Evolutionary conservation across 2,329 filamentous ascomycete genomes (phyloP), one percentile per base, ranked within the genome.

Genomic region (Colletotrichum aenigma): DNA sequence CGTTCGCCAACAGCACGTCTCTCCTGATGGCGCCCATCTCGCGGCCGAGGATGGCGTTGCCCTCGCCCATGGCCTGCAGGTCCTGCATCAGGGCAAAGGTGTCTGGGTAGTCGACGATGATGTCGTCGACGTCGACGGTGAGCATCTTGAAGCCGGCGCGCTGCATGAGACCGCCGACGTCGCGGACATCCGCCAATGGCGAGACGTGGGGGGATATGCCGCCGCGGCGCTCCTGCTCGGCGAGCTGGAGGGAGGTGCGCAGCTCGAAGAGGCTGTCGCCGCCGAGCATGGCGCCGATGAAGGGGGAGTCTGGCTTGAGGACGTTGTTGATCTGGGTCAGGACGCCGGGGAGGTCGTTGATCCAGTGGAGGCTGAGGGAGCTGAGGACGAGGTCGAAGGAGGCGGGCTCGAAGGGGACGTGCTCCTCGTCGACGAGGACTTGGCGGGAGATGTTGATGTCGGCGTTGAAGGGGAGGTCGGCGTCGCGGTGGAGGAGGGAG

Each of bases 41-140:
- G 62, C 96, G 90, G n/a, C 94, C 92, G 52, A 98, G 82, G 28
- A 98, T 93, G 3, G 96, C 96, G 83, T 98, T 99, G 75, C 91
- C 93, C 87, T 99, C 97, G 12, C 96, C 97, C 97, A 99, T 99
- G 28, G 95, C 94, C 84, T 98, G 96, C 71, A 99, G 87, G 84
- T 99, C 97, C 80, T 93, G 90, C 96, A 99, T 98, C 70, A 99
- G 87, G 2, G 95, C 92, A 86, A 98, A 98, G 0, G 91, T 94
- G 85, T 96, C 92, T 0, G 97, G 97, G 82, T 96, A 99, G 83
- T 98, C 96, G 34, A 99, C 95, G 32, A 98, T 92, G 66, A 99
- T 97, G 85, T 99, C 97, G 85, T 99, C 97, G 16, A 99, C 93
- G 81, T 99, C 97, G 1, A 99, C 96, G 0, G 97, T 99, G 80